Base-by-base conservation (phyloP, 768 basidiomycete species). In the Tylopilus sp. region DNA sequence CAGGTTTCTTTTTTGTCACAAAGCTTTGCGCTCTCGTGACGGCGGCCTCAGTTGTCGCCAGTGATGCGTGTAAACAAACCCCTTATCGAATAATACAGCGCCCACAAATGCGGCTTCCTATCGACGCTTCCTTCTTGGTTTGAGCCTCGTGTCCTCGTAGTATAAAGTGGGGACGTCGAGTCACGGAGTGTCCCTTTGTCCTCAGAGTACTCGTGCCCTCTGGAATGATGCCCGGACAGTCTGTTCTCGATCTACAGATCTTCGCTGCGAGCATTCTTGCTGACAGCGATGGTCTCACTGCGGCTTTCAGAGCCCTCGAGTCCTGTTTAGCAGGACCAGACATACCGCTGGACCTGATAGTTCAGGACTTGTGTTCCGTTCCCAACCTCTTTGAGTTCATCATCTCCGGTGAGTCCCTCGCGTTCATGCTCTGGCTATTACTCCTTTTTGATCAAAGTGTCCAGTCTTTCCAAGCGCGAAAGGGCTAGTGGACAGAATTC, bases 371-470 rank as follows among this genome's bases (percentile, higher is more conserved):
- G 48, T 59, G 70, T 21, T 62, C 65, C 3, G 29, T 56, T 6
- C 61, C 69, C 0, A 34, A 54, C 13, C 56, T 70, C 13, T 72
- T 71, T 3, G 64, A 67, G 4, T 69, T 61, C n/a, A 21, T 72
- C 3, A 22, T 70, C 3, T 72, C 71, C 2, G 54, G 70, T 65
- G 50, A 47, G 59, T 54, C 19, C 16, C 8, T 42, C 17, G n/a
- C 30, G 45, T 13, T 42, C 8, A 1, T 11, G 31, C 31, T 12
- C 1, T 30, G 12, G n/a, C 3, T 19, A 11, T 24, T 38, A 9
- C 30, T 24, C 14, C 5, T 44, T 17, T 34, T 53, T 55, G 45
- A 59, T 31, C 0, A 4, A 24, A n/a, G 25, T 12, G 5, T 19
- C 21, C 40, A 68, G 69, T 48, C 26, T 50, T 52, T 44, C 51